Percentiles rank a stretch among this genome's conserved stretches.
Conservation (phyloP, 108 stramenopile genomes). For the Phaeodactylum tricornutum region DNA sequence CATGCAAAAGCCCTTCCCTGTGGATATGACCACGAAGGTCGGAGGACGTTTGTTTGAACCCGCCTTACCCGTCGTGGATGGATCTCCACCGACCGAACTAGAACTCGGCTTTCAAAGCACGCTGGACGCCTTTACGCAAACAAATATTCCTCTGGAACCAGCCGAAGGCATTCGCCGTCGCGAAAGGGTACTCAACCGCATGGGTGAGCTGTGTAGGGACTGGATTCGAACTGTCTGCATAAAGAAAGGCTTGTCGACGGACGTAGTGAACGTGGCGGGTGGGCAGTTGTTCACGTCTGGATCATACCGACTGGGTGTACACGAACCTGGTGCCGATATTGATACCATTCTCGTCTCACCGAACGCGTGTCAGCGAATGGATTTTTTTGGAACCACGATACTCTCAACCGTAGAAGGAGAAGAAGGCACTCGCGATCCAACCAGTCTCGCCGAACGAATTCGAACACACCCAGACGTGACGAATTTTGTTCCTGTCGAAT, state of each 20-base stretch:
- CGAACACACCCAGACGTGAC: constrained; percentile 76
- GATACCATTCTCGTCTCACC: constrained; percentile 76
- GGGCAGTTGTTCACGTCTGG: constrained; percentile 87
- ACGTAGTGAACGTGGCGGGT: constrained; percentile 59
- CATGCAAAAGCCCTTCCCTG: neutral
- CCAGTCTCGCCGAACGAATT: constrained; percentile 79
- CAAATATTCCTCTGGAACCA: constrained; percentile 65
- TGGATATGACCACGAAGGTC: constrained; percentile 37
- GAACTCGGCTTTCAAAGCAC: constrained; percentile 48
- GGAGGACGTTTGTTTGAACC: constrained; percentile 70
- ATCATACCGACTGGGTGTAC: constrained; percentile 89
- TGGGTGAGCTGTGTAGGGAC: constrained; percentile 52
- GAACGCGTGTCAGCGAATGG: constrained; percentile 79
- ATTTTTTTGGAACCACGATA: constrained; percentile 80
- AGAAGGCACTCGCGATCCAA: constrained; percentile 40
- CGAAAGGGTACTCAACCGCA: constrained; percentile 67
- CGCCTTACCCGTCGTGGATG: constrained; percentile 68
- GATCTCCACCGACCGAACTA: constrained; percentile 28
- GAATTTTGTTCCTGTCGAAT: constrained; percentile 87
- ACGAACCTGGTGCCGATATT: constrained; percentile 97
- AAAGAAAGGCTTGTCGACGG: constrained; percentile 38
- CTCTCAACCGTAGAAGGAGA: constrained; percentile 23
- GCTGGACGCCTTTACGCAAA: constrained; percentile 29
- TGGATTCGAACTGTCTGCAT: constrained; percentile 62
- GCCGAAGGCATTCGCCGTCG: constrained; percentile 59